A percentile compares a stretch with the other conserved stretches of the same genome.
phyloP scores from a whole-genome alignment of 805 yeast species.

The Hanseniaspora taiwanica region DNA sequence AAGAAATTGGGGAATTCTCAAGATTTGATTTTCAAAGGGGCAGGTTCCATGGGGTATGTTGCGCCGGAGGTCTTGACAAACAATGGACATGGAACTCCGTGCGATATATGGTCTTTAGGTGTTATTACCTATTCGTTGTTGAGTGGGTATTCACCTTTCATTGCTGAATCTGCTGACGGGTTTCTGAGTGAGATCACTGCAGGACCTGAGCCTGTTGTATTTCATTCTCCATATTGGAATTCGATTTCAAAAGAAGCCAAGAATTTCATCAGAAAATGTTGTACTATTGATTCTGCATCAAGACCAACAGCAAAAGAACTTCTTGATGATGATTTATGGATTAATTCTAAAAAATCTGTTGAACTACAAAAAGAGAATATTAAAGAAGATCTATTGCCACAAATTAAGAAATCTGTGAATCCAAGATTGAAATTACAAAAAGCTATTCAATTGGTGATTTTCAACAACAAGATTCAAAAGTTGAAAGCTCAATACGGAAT shows the following conservation, averaged over 20 bases:
- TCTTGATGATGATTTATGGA: constrained; percentile 59
- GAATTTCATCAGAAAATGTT: constrained; percentile 55
- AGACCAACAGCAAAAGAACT: constrained; percentile 60
- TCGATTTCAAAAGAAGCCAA: constrained; percentile 71
- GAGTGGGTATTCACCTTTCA: constrained; percentile 87
- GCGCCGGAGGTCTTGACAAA: constrained; percentile 87
- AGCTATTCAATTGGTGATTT: constrained; percentile 72
- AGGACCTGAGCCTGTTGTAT: constrained; percentile 62
- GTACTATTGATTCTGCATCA: constrained; percentile 51
- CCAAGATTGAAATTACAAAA: constrained; percentile 75
- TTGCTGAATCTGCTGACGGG: constrained; percentile 70
- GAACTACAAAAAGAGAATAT: constrained; percentile 31
- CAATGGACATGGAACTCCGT: constrained; percentile 85
- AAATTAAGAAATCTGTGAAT: constrained; percentile 65
- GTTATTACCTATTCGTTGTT: constrained; percentile 81
- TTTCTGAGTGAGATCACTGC: constrained; percentile 66
- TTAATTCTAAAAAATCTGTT: too few relatives aligned
- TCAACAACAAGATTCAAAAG: constrained; percentile 65
- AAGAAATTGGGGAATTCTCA: constrained; percentile 48
- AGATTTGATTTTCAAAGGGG: constrained; percentile 54
- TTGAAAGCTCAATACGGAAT: constrained; percentile 42
- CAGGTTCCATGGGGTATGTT: constrained; percentile 93
- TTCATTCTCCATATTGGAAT: constrained; percentile 81
- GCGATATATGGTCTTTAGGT: constrained; percentile 94
- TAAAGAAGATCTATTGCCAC: constrained; percentile 57